These are phyloP conservation scores for Geum urbanum DNA, from an alignment of 306 rosid species.

Conservation along the genomic window DNA sequence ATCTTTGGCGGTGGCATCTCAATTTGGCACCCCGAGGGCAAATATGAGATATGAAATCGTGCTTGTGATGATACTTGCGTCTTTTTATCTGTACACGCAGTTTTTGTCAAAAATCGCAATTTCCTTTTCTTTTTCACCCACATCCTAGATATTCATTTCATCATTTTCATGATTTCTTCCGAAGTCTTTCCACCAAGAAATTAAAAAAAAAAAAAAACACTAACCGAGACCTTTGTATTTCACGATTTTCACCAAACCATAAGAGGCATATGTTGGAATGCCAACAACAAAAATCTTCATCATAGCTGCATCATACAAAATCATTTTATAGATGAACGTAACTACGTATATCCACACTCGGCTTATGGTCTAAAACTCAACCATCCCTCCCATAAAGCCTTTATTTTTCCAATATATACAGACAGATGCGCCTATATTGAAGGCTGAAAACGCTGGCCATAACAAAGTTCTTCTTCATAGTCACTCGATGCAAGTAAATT, in stretches of 20 bases:
- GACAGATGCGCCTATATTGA: conserved; percentile 17
- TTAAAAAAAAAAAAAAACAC: too few species aligned
- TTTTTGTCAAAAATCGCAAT: too few species aligned
- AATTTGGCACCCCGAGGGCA: conserved; percentile 86
- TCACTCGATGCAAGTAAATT: conserved; percentile 53
- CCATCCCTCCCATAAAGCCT: neutral
- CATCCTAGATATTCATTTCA: too few species aligned
- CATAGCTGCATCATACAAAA: too few species aligned
- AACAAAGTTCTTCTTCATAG: conserved; percentile 32
- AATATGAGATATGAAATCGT: conserved; percentile 54
- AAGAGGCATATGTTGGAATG: too few species aligned
- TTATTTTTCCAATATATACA: neutral
- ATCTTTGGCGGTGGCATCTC: conserved; percentile 63
- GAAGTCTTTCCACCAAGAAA: too few species aligned
- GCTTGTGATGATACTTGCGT: neutral
- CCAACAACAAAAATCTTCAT: too few species aligned
- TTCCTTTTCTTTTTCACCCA: too few species aligned
- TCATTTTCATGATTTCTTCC: too few species aligned
- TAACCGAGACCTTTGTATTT: too few species aligned
- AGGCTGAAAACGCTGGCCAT: conserved; percentile 30
- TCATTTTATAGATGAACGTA: neutral
- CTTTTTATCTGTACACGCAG: too few species aligned
- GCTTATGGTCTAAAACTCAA: neutral
- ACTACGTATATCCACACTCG: neutral
- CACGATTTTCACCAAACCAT: too few species aligned